Base-by-base conservation (phyloP, 176 grass and related monocot genomes). In the Juncus inflexus region DNA sequence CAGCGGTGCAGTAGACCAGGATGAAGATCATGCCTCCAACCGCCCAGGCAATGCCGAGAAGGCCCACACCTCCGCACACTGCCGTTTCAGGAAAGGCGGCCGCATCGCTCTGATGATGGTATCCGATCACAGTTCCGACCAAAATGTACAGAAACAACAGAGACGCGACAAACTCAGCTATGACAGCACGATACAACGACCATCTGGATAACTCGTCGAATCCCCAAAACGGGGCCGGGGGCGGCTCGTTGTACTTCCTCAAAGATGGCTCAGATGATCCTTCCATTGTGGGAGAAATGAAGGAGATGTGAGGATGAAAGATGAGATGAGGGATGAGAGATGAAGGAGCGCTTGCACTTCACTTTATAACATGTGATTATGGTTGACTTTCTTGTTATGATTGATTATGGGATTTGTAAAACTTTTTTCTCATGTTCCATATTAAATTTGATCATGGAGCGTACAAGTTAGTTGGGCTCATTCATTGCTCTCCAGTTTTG, bases 91-190 rank as follows among this genome's bases (percentile, higher is more conserved):
- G 15, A 49, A 55, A 64, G 28, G 15, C 15, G 11, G 41, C 62
- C 2, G 14, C 12, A 1, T 87, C 71, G 13, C 61, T 66, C 55
- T 72, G 75, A 62, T 57, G 58, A 58, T 70, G 61, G 73, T 88
- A 51, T 0, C 77, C 68, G 42, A 80, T 66, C 10, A 84, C 77
- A 2, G 85, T 84, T 38, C 73, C 51, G 16, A 81, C 69, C 7
- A 73, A 51, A 12, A 89, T 61, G 60, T 89, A 87, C 6, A 84
- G 64, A 57, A 89, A 89, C 11, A 84, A 52, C 57, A 81, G 51
- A 37, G 77, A 77, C 1, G 80, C 80, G 15, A 84, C 64, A 50
- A 78, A 89, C 77, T 78, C 73, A 4, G 81, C 78, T 74, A 88
- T 88, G 6, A 60, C 58, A 40, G 80, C 73, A 7, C 80, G 67